These are phyloP conservation scores for Quercus rubra DNA, from an alignment of 306 rosid species.

Conservation along the genomic window DNA sequence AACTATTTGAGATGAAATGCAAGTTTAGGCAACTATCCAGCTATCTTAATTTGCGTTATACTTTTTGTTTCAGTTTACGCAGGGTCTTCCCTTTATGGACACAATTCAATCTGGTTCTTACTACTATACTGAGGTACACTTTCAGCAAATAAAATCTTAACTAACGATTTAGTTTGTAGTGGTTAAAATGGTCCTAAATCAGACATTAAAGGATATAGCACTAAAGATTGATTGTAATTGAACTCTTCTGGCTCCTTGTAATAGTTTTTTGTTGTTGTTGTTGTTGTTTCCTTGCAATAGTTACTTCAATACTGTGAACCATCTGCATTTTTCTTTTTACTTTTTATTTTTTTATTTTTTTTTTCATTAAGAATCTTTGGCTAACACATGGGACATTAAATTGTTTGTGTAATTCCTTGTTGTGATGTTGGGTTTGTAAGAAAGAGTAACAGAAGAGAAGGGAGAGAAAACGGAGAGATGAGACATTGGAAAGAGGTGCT, in stretches of 20 bases:
- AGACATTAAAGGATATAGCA: background rate
- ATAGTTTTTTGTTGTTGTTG: background rate
- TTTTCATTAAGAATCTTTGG: background rate
- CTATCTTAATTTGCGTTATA: conserved; percentile 14
- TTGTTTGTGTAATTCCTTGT: background rate
- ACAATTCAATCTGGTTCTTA: conserved; percentile 45
- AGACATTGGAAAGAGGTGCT: background rate
- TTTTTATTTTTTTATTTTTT: background rate
- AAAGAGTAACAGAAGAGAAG: background rate
- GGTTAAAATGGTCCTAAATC: conserved; percentile 1
- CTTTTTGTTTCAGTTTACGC: conserved; percentile 37
- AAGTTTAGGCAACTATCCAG: background rate
- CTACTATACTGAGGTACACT: conserved; percentile 42
- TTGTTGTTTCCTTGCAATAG: background rate
- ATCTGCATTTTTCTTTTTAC: too few relatives aligned
- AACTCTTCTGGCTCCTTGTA: background rate
- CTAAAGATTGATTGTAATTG: background rate
- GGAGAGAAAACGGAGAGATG: background rate
- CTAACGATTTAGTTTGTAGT: background rate
- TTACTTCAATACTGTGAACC: background rate
- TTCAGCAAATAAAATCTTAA: background rate
- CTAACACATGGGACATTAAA: background rate
- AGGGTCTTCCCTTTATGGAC: conserved; percentile 34
- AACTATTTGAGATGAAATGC: background rate
- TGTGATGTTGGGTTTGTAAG: background rate